Percentiles rank a stretch among this genome's conserved stretches.
These are phyloP conservation scores for Kwoniella shivajii DNA, from an alignment of 1,284 basidiomycete species.

Conservation along the genomic window DNA sequence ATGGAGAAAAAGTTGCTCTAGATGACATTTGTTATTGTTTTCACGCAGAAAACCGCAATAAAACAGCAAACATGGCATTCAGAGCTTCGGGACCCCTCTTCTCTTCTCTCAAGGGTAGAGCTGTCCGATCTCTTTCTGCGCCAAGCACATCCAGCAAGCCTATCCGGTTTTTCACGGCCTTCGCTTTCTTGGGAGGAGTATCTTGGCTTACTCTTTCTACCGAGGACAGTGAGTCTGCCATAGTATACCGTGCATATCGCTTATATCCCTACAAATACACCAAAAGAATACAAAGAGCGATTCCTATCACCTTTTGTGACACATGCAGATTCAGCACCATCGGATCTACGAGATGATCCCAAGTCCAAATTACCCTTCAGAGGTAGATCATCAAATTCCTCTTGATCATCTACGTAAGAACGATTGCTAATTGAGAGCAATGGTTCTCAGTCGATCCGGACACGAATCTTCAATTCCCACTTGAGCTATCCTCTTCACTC, in stretches of 20 bases:
- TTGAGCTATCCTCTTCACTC: conserved; percentile 26
- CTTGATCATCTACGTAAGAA: neutral
- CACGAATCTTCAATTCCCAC: conserved; percentile 50
- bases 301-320: conserved; percentile 3
- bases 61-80: neutral
- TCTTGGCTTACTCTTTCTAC: neutral
- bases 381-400: conserved; percentile 2
- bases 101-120: neutral
- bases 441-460: conserved; percentile 40
- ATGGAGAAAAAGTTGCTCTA: neutral
- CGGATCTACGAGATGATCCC: conserved; percentile 15
- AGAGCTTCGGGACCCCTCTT: neutral
- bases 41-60: neutral
- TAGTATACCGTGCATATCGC: no score
- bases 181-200: neutral
- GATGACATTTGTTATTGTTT: neutral
- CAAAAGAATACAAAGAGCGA: neutral
- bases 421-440: neutral
- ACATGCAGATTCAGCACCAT: conserved; percentile 13
- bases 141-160: no score
- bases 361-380: conserved; percentile 13
- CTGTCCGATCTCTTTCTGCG: neutral
- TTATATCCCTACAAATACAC: neutral
- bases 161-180: neutral
- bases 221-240: neutral